Base-by-base conservation (phyloP, 768 basidiomycete genomes). In the Scleroderma citrinum region DNA sequence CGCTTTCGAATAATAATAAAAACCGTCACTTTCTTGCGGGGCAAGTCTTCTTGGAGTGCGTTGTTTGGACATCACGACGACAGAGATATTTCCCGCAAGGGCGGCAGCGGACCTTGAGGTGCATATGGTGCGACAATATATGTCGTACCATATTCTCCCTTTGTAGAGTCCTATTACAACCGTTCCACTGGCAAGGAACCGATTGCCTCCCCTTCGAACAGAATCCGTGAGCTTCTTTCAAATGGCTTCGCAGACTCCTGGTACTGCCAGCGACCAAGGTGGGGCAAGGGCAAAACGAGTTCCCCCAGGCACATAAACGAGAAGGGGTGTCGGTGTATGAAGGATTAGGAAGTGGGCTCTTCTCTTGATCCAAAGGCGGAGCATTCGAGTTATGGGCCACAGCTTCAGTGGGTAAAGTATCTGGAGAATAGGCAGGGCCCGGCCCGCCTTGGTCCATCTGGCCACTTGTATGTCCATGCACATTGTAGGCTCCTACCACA, bases 91-190 rank as follows among this genome's bases (percentile, higher is more conserved):
- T 1, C 1, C 56, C 52, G 34, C 61, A 62, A 2, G 1, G n/a
- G 1, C 0, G 11, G 32, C 61, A 62, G 3, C 1, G 2, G 38
- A 53, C 51, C 36, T 45, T 46, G 12, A 56, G 44, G 2, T 23
- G 47, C 16, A 63, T 31, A 32, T 62, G 61, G 21, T 47, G 7
- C 0, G 50, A n/a, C 1, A 56, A 16, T 5, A 62, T 55, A 19
- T 62, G 61, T 8, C 61, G 49, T 0, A 59, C 48, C 3, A 62
- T 20, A 12, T 31, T 63, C 30, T 63, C 61, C 12, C 46, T 31
- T 26, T 55, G 59, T 7, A 62, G 7, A 1, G 1, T 0, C 2
- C 24, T 19, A 1, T 19, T 4, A n/a, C 61, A 63, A 2, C 47
- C 52, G 0, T 2, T 10, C 59, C 61, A 60, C 5, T 21, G 10